Base-by-base conservation (phyloP, 2,329 filamentous ascomycete species). In the Lizonia empirigonia region DNA sequence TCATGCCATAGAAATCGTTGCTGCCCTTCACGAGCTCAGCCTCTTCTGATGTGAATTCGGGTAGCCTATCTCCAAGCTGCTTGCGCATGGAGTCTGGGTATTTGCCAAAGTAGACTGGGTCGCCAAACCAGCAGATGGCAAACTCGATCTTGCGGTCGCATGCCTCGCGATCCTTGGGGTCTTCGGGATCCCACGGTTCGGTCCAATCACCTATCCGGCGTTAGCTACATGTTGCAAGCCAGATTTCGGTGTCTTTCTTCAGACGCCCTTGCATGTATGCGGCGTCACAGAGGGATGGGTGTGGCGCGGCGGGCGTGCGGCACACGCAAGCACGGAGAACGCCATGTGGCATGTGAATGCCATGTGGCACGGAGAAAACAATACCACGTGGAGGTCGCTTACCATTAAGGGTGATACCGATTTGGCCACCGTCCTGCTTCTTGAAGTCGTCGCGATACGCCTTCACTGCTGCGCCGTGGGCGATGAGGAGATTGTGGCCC, bases 1-100 rank as follows among this genome's bases (percentile, higher is more conserved):
- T 95, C 89, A 93, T 93, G 72, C 90, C 91, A 74, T 95, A 95
- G 76, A 95, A 95, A 78, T 95, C 91, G 73, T 94, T 94, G 69
- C 87, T 90, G n/a, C 89, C 90, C 66, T 87, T 81, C 36, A 96
- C 85, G n/a, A 94, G 78, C 2, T 83, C 83, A 19, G 79, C 73
- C 69, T 96, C 90, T 60, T 90, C 88, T 0, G 81, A 74, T 0
- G 88, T 91, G 72, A 89, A 94, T 35, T 79, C 77, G 5, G 91
- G 91, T 38, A 95, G 81, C 12, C 90, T 85, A 69, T 87, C 80
- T 48, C 90, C 90, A 15, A 95, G 85, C 77, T 95, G 90, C 70
- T 85, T 84, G 50, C 83, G 81, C 90, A 95, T 95, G 53, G 87
- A 91, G 54, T 84, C 88, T 7, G 91, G 91, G 75, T 95, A 95